Conservation (phyloP, 768 basidiomycete species). For the Tephrocybe sp. region DNA sequence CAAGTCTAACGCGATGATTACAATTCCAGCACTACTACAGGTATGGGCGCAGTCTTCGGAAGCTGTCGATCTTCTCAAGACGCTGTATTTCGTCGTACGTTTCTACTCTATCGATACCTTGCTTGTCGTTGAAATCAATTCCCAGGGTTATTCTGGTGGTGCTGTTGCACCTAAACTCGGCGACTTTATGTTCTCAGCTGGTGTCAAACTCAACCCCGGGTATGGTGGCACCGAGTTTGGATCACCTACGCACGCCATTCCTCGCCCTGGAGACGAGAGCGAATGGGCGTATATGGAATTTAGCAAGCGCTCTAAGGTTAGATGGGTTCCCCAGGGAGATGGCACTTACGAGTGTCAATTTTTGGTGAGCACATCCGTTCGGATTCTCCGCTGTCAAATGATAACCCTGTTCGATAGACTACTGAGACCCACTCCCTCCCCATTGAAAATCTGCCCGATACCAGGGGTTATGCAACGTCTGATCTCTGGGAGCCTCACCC, state of each 20-base stretch:
- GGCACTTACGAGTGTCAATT: conserved; percentile 35
- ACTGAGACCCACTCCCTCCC: no score
- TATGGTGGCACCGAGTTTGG: conserved; percentile 21
- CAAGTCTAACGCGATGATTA: conserved; percentile 28
- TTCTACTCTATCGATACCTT: no score
- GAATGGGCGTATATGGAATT: conserved; percentile 17
- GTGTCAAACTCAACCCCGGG: conserved; percentile 6
- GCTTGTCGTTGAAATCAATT: no score
- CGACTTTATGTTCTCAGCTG: conserved; percentile 7
- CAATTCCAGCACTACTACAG: no score
- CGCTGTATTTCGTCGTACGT: conserved; percentile 11
- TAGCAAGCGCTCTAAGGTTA: conserved; percentile 15
- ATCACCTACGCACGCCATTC: conserved; percentile 2
- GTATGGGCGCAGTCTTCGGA: conserved; percentile 31
- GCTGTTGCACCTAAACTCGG: conserved; percentile 11
- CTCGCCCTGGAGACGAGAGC: conserved; percentile 18
- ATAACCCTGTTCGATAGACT: not conserved
- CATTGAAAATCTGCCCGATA: conserved; percentile 34
- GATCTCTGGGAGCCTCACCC: conserved; percentile 45
- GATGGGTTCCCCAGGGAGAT: no score
- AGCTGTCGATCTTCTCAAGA: conserved; percentile 17
- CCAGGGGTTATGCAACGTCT: conserved; percentile 40
- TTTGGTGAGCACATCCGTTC: conserved; percentile 34
- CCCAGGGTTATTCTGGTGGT: no score
- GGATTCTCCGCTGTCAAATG: not conserved